Evolutionary conservation across 2,329 filamentous ascomycete species (phyloP).

Genomic region (Trichoderma gracile): DNA sequence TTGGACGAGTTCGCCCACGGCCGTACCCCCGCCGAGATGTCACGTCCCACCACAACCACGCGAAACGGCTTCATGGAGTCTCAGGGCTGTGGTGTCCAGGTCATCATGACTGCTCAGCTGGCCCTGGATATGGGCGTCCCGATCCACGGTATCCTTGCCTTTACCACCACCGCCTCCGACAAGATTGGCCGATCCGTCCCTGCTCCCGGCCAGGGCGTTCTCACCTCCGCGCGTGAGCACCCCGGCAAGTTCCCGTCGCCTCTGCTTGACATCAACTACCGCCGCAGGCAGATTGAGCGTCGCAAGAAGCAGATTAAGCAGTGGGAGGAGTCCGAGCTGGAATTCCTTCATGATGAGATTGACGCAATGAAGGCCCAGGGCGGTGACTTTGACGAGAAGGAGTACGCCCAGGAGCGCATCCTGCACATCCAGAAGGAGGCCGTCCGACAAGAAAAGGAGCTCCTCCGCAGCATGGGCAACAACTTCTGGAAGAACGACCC

Average conservation of each 20-base stretch:
- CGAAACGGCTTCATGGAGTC: constrained; percentile 99
- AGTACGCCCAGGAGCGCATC: constrained; percentile 83
- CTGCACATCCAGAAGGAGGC: constrained; percentile 85
- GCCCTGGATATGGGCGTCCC: constrained; percentile 98
- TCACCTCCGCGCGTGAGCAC: constrained; percentile 91
- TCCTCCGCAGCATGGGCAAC: constrained; percentile 90
- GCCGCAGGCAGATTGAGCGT: constrained; percentile 89
- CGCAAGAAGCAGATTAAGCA: constrained; percentile 92
- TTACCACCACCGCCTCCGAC: constrained; percentile 95
- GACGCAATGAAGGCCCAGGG: constrained; percentile 84
- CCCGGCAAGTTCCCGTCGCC: constrained; percentile 92
- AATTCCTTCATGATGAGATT: constrained; percentile 91
- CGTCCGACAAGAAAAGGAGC: constrained; percentile 86
- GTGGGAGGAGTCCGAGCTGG: constrained; percentile 93
- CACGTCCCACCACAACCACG: constrained; percentile 92
- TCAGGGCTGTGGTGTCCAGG: constrained; percentile 95
- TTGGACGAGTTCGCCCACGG: constrained; percentile 95
- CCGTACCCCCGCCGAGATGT: constrained; percentile 96
- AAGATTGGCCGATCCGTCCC: constrained; percentile 98
- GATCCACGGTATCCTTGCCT: constrained; percentile 90
- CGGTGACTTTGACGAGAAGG: constrained; percentile 73
- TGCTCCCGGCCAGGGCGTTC: constrained; percentile 92
- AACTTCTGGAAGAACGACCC: constrained; percentile 98
- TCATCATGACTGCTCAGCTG: constrained; percentile 96
- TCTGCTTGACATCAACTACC: constrained; percentile 95